phyloP scores from a whole-genome alignment of 495 filamentous ascomycete species.

The Aspergillus carlsbadensis region DNA sequence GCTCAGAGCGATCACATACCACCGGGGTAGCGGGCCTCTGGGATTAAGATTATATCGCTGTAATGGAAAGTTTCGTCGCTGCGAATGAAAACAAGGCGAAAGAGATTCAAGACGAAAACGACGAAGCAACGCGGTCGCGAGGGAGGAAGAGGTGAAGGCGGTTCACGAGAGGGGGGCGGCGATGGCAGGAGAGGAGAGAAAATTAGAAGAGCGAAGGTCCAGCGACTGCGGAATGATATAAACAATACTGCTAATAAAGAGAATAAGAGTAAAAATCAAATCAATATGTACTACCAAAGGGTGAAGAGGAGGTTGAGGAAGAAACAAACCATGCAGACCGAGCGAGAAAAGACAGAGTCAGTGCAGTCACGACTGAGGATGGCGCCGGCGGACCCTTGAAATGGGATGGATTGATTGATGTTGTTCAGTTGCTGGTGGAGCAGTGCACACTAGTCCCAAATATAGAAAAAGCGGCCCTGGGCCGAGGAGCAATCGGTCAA shows the following conservation, averaged over 20 bases:
- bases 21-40: constrained; percentile 8
- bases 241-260: constrained; percentile 4
- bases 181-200: background rate
- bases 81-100: background rate
- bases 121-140: background rate
- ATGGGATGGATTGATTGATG: constrained; percentile 2
- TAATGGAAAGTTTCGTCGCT: background rate
- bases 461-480: constrained; percentile 9
- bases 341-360: background rate
- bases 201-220: background rate
- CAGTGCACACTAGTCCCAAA: constrained; percentile 13
- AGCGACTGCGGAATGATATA: background rate
- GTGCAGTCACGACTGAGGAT: background rate
- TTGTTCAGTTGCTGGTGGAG: constrained; percentile 8
- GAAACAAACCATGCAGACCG: background rate
- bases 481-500: background rate
- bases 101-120: background rate
- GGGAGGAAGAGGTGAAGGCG: background rate
- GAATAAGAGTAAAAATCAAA: constrained; percentile 1
- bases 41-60: constrained; percentile 16
- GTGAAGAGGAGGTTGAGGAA: background rate
- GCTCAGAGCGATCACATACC: constrained; percentile 14
- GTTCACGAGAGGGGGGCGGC: background rate
- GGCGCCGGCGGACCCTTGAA: constrained; percentile 2
- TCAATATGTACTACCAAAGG: constrained; percentile 9